Evolutionary conservation across 495 filamentous ascomycete genomes (phyloP).

Genomic region (Daldinia grandis): DNA sequence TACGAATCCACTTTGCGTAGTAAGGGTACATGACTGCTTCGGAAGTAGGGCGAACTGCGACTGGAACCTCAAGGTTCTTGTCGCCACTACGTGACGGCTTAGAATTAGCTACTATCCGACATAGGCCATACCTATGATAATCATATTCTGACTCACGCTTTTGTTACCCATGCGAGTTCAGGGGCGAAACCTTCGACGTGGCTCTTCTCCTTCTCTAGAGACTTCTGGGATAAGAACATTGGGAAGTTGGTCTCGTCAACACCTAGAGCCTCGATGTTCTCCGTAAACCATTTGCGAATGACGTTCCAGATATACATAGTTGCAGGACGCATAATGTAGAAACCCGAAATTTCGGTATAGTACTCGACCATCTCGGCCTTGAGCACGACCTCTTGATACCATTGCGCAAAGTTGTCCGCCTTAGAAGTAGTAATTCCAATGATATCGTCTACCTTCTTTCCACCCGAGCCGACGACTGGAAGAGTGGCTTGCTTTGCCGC

Average conservation of each 20-base stretch:
- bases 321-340: constrained; percentile 89
- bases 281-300: constrained; percentile 90
- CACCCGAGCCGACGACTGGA: constrained; percentile 50
- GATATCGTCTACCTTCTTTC: constrained; percentile 66
- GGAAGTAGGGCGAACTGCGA: constrained; percentile 94
- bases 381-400: constrained; percentile 95
- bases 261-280: constrained; percentile 83
- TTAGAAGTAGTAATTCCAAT: constrained; percentile 89
- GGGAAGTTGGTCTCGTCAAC: constrained; percentile 97
- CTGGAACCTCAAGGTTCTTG: constrained; percentile 89
- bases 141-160: constrained; percentile 68
- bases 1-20: constrained; percentile 95
- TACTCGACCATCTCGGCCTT: constrained; percentile 96
- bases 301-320: constrained; percentile 92
- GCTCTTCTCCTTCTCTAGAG: constrained; percentile 91
- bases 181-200: constrained; percentile 98
- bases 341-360: constrained; percentile 81
- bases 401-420: constrained; percentile 84
- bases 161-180: constrained; percentile 98
- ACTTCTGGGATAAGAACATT: constrained; percentile 89
- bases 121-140: not conserved
- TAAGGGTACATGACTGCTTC: constrained; percentile 91
- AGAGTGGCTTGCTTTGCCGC: constrained; percentile 63
- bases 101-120: constrained; percentile 16
- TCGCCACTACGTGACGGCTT: constrained; percentile 65